Conservation (phyloP, 257 asterid genomes). For the Nicotiana otophora region DNA sequence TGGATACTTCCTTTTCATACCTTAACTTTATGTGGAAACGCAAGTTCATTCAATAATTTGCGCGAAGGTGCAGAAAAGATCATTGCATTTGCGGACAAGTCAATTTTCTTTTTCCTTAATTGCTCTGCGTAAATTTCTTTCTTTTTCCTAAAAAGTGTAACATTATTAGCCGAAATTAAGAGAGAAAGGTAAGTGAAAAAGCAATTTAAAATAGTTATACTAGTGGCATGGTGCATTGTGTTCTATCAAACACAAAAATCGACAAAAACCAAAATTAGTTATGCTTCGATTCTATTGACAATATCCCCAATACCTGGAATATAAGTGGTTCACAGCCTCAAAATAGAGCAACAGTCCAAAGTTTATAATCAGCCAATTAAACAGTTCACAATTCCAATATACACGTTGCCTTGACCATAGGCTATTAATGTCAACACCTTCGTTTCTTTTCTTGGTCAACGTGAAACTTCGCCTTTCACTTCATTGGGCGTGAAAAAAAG, state of each 20-base stretch:
- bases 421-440: neutral
- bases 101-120: neutral
- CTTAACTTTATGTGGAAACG: neutral
- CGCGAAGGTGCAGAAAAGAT: neutral
- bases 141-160: neutral
- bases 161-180: neutral
- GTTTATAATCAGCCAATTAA: constrained; percentile 1
- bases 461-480: neutral
- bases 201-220: neutral
- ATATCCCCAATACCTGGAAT: neutral
- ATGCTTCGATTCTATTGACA: neutral
- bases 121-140: neutral
- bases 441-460: neutral
- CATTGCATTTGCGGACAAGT: constrained; percentile 1
- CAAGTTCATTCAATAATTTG: neutral
- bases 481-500: neutral
- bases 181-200: neutral
- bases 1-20: neutral
- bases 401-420: neutral
- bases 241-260: neutral
- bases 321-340: neutral
- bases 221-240: neutral
- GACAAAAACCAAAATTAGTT: neutral
- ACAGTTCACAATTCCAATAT: neutral
- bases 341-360: neutral